Evolutionary conservation across 2,329 filamentous ascomycete species (phyloP).

Genomic region (Stachybotrys echinatus): DNA sequence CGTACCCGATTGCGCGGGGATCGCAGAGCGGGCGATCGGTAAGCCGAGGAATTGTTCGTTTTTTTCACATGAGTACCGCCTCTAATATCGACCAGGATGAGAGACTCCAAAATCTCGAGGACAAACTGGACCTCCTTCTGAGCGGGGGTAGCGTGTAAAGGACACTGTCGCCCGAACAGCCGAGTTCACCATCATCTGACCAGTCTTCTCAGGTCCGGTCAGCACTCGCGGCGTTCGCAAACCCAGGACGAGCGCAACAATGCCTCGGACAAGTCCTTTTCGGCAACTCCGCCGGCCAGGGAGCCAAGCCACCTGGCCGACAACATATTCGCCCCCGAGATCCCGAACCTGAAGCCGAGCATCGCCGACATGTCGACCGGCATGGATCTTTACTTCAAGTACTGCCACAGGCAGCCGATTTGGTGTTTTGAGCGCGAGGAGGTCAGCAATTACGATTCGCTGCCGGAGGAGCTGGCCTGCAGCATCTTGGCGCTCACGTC

Average conservation of each 20-base stretch:
- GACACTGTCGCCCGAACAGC: too few relatives aligned
- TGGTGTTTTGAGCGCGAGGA: conserved; percentile 41
- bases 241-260: conserved; percentile 22
- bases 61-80: conserved; percentile 10
- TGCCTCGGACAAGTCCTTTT: conserved; percentile 27
- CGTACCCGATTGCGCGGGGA: conserved; percentile 32
- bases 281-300: conserved; percentile 19
- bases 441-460: conserved; percentile 23
- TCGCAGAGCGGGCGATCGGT: conserved; percentile 38
- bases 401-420: conserved; percentile 36
- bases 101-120: conserved; percentile 43
- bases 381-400: conserved; percentile 35
- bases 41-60: conserved; percentile 13
- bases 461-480: conserved; percentile 34
- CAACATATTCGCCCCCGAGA: conserved; percentile 16
- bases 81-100: conserved; percentile 32
- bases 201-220: conserved; percentile 21
- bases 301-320: conserved; percentile 15
- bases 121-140: conserved; percentile 45
- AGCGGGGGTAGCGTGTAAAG: conserved; percentile 30
- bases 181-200: too few relatives aligned
- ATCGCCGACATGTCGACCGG: conserved; percentile 26
- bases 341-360: conserved; percentile 20
- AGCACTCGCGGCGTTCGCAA: conserved; percentile 18
- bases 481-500: conserved; percentile 34